Evolutionary conservation across 495 filamentous ascomycete species (phyloP).

Genomic region (Schizothecium vesticola): DNA sequence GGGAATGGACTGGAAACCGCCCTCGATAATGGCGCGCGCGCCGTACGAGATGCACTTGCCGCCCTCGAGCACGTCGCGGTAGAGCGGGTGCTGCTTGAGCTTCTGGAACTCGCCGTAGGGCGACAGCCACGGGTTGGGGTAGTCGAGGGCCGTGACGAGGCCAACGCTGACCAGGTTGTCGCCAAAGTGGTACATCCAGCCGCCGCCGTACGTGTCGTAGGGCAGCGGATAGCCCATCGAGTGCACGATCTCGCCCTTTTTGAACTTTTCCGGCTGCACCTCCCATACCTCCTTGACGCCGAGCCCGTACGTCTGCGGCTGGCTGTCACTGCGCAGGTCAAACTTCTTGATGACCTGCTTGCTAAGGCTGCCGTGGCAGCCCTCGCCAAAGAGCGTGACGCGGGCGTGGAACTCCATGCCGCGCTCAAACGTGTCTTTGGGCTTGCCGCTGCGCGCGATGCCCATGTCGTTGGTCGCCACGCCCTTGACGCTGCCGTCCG

Average conservation of each 20-base stretch:
- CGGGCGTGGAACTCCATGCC: constrained; percentile 99
- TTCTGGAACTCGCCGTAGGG: constrained; percentile 98
- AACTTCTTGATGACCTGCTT: constrained; percentile 97
- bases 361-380: constrained; percentile 91
- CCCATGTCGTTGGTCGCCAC: constrained; percentile 96
- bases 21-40: constrained; percentile 87
- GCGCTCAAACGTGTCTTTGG: constrained; percentile 87
- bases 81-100: constrained; percentile 94
- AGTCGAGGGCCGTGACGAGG: constrained; percentile 91
- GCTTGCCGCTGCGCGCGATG: constrained; percentile 69
- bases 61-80: constrained; percentile 73
- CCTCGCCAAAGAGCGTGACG: constrained; percentile 90
- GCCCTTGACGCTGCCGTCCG: constrained; percentile 84
- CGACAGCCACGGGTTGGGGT: constrained; percentile 92
- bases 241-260: constrained; percentile 78
- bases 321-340: constrained; percentile 80
- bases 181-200: constrained; percentile 98
- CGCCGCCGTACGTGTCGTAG: constrained; percentile 86
- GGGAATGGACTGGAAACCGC: constrained; percentile 95
- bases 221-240: constrained; percentile 92
- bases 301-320: constrained; percentile 90
- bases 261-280: constrained; percentile 86
- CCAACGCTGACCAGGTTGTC: constrained; percentile 95
- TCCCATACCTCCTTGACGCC: constrained; percentile 98
- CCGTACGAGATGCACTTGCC: constrained; percentile 98